phyloP scores from a whole-genome alignment of 345 rosid genomes.

The Eucalyptus viminalis region DNA sequence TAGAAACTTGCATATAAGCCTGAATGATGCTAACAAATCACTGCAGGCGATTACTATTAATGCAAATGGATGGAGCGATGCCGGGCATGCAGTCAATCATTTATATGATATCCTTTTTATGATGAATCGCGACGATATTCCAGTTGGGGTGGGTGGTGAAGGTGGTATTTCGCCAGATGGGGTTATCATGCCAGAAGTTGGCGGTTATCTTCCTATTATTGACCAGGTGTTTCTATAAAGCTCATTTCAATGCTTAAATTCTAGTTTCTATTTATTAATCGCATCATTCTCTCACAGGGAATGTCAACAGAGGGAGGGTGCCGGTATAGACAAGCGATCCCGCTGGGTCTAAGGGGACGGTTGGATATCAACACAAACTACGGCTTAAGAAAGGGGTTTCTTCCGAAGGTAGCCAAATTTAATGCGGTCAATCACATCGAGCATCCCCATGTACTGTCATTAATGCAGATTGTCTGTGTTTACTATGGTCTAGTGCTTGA shows the following conservation, averaged over 20 bases:
- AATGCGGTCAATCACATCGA: background rate
- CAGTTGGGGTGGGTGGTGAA: conserved; percentile 87
- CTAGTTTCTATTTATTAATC: background rate
- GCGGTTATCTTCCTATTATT: conserved; percentile 81
- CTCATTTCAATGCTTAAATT: background rate
- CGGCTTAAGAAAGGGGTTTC: conserved; percentile 69
- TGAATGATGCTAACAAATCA: background rate
- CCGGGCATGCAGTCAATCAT: conserved; percentile 80
- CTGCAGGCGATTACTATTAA: conserved; percentile 62
- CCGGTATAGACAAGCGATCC: conserved; percentile 80
- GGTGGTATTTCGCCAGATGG: conserved; percentile 67
- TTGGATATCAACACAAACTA: conserved; percentile 52
- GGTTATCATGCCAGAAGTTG: conserved; percentile 53
- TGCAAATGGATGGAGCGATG: conserved; percentile 74
- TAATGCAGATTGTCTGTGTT: background rate
- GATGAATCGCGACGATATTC: conserved; percentile 76
- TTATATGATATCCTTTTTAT: conserved; percentile 73
- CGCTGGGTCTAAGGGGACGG: conserved; percentile 57
- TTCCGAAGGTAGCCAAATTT: conserved; percentile 42
- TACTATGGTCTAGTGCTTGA: background rate
- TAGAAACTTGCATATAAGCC: background rate
- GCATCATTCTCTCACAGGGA: conserved; percentile 21
- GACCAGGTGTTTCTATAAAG: conserved; percentile 44
- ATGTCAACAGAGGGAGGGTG: conserved; percentile 58
- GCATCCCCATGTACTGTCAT: background rate